Evolutionary conservation across 352 stramenopile genomes (phyloP).

Genomic region (Paralagenidium karlingii): DNA sequence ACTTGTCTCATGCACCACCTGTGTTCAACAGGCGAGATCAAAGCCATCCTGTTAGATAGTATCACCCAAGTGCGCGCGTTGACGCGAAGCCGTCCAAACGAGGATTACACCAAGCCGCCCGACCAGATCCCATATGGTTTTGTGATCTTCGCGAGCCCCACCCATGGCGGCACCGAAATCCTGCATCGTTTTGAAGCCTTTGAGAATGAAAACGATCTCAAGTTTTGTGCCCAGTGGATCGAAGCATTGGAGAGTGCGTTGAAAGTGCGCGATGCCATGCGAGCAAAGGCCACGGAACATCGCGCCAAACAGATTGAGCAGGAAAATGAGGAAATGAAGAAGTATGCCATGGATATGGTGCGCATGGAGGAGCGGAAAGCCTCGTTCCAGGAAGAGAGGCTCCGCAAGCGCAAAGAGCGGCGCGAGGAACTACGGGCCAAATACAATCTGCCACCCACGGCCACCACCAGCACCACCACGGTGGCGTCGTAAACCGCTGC

Average conservation of each 20-base stretch:
- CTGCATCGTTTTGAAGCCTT: constrained; percentile 49
- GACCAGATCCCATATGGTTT: too few relatives aligned
- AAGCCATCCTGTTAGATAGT: constrained; percentile 51
- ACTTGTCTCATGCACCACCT: too few relatives aligned
- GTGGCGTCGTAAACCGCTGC: constrained; percentile 7
- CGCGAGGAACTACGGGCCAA: constrained; percentile 55
- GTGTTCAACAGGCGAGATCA: constrained; percentile 14
- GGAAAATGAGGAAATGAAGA: constrained; percentile 47
- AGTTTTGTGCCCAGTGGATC: constrained; percentile 24
- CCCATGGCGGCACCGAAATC: constrained; percentile 20
- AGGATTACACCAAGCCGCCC: too few relatives aligned
- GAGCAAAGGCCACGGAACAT: constrained; percentile 32
- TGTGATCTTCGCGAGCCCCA: constrained; percentile 15
- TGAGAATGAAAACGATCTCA: background rate
- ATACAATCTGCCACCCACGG: constrained; percentile 28
- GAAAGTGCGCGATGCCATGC: constrained; percentile 22
- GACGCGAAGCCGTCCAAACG: constrained; percentile 29
- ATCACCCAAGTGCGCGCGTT: constrained; percentile 40
- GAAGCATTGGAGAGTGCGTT: constrained; percentile 35
- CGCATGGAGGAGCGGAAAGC: constrained; percentile 39
- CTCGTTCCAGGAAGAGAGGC: constrained; percentile 54
- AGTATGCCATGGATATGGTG: constrained; percentile 30
- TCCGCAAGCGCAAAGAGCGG: constrained; percentile 38
- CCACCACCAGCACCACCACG: constrained; percentile 1
- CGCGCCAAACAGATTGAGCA: constrained; percentile 35